Evolutionary conservation across 352 stramenopile genomes (phyloP), one percentile per base, ranked within the genome.

Genomic region (Chrysophaeum taylorii): DNA sequence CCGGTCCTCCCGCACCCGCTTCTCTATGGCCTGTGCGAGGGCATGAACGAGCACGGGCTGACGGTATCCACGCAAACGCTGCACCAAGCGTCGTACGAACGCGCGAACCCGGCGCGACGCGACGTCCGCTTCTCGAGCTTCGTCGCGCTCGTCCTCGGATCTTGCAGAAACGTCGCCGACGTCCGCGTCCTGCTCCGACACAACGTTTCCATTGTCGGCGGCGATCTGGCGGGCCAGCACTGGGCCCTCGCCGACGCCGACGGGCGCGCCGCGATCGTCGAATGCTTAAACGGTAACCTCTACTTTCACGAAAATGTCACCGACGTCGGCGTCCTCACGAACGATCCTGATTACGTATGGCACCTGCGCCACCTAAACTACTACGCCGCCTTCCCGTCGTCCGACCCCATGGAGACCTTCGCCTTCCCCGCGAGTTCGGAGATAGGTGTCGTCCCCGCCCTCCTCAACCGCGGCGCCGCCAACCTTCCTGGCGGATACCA

Each of bases 21-120:
- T 70, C 41, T 39, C n/a, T n/a, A n/a, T n/a, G n/a, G n/a, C n/a
- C n/a, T n/a, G n/a, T n/a, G n/a, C 27, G 68, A 72, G 18, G 68
- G 68, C 37, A 72, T 72, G 68, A 72, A 72, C 37, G 68, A 72
- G 37, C n/a, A 70, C 23, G 68, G 68, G 15, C 37, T 72, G 2
- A 70, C 39, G 36, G 68, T 72, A 15, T 35, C 7, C 12, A 27
- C 31, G 25, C 68, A 72, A 52, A 72, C 68, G 25, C 27, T 52
- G 7, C 45, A 33, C 21, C 9, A 18, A 4, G 48, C 68, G 18
- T 23, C 23, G 33, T 72, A 72, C 50, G 42, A 70, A 36, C 9
- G 35, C 36, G 53, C 68, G 29, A 64, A 66, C 37, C n/a, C n/a
- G n/a, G n/a, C n/a, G n/a, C n/a, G n/a, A n/a, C n/a, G n/a, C n/a